Evolutionary conservation across 2,329 filamentous ascomycete genomes (phyloP).

Genomic region (Escovopsis sp.): DNA sequence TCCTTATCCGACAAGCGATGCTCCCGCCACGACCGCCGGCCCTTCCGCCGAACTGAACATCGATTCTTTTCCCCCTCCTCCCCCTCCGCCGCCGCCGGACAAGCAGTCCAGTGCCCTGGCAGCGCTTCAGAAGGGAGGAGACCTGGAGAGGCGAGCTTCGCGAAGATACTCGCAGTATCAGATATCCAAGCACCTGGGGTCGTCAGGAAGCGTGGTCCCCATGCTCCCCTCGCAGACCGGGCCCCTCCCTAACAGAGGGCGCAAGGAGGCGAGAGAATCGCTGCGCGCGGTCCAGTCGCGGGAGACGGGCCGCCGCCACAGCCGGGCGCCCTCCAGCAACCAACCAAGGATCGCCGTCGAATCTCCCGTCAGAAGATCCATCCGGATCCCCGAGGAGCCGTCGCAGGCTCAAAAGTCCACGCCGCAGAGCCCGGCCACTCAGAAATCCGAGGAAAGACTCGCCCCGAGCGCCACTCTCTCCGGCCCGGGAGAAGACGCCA

Average conservation of each 20-base stretch:
- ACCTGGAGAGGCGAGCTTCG: constrained; percentile 83
- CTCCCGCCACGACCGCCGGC: constrained; percentile 28
- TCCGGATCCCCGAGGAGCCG: constrained; percentile 49
- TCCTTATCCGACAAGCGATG: constrained; percentile 52
- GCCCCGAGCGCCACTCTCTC: constrained; percentile 42
- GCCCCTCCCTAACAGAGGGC: constrained; percentile 71
- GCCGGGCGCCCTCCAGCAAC: constrained; percentile 30
- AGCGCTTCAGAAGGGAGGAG: constrained; percentile 79
- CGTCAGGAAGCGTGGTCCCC: constrained; percentile 66
- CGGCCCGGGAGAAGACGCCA: constrained; percentile 37
- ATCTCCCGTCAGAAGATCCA: constrained; percentile 45
- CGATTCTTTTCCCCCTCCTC: constrained; percentile 56
- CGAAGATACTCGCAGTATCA: constrained; percentile 92
- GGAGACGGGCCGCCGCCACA: constrained; percentile 35
- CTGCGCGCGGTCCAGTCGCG: constrained; percentile 51
- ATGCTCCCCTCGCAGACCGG: constrained; percentile 74
- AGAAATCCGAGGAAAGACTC: constrained; percentile 54
- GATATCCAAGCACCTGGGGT: constrained; percentile 83
- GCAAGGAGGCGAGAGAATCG: constrained; percentile 67
- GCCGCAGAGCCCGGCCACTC: constrained; percentile 20
- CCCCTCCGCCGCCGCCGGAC: constrained; percentile 51
- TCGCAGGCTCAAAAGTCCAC: constrained; percentile 10
- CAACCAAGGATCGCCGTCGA: constrained; percentile 25
- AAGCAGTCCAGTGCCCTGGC: constrained; percentile 82
- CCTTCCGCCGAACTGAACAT: constrained; percentile 36